These are phyloP conservation scores for Boletus patriciae DNA, from an alignment of 768 basidiomycete species.

Conservation along the genomic window DNA sequence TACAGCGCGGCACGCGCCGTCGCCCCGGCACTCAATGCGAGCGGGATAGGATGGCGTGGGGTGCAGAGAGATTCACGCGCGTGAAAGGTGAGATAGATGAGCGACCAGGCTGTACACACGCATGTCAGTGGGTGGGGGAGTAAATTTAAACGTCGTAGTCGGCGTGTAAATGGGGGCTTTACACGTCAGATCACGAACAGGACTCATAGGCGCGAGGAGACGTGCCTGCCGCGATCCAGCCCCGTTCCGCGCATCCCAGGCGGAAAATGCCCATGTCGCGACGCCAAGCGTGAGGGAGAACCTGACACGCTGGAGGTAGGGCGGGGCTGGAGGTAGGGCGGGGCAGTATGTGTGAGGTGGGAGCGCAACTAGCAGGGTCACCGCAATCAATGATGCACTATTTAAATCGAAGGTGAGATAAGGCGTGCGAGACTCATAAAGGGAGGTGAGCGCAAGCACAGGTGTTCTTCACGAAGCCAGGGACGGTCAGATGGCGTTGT, in stretches of 20 bases:
- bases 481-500: slow-evolving; percentile 16
- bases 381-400: too few species aligned
- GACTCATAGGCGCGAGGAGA: not conserved
- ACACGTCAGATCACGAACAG: not conserved
- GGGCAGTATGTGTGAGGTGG: slow-evolving; percentile 32
- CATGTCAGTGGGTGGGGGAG: not conserved
- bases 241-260: slow-evolving; percentile 44
- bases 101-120: slow-evolving; percentile 41
- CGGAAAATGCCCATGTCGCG: slow-evolving; percentile 42
- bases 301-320: slow-evolving; percentile 43
- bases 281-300: slow-evolving; percentile 46
- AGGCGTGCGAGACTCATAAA: slow-evolving; percentile 30
- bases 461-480: slow-evolving; percentile 24
- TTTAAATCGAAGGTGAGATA: not conserved
- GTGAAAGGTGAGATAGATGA: slow-evolving; percentile 45
- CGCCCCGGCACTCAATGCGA: slow-evolving; percentile 35
- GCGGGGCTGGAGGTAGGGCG: slow-evolving; percentile 44
- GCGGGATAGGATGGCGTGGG: slow-evolving; percentile 35
- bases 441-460: slow-evolving; percentile 31
- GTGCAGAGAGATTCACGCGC: slow-evolving; percentile 32
- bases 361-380: slow-evolving; percentile 32
- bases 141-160: not conserved
- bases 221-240: slow-evolving; percentile 42
- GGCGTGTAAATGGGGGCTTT: not conserved
- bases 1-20: slow-evolving; percentile 29